These are phyloP conservation scores for Colletotrichum truncatum DNA, from an alignment of 2,329 filamentous ascomycete genomes.

Conservation along the genomic window DNA sequence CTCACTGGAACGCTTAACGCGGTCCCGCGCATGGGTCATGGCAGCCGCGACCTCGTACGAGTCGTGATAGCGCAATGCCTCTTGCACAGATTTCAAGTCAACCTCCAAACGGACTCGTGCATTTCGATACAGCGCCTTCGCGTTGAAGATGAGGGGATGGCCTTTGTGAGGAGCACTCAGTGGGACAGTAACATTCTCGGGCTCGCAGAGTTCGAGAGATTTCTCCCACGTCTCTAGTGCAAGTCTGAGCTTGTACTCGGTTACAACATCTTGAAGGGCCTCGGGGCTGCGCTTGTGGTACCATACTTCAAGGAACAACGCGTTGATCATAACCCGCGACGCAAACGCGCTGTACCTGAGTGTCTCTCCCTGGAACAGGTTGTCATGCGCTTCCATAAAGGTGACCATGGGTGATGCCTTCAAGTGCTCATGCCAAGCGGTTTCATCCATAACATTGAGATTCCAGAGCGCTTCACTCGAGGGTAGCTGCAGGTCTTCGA, in stretches of 20 bases:
- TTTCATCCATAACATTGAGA: conserved; percentile 79
- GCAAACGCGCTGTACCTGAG: conserved; percentile 96
- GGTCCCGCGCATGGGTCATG: conserved; percentile 94
- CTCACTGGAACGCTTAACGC: conserved; percentile 92
- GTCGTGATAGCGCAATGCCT: conserved; percentile 95
- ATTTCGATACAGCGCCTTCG: conserved; percentile 96
- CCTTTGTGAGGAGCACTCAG: conserved; percentile 95
- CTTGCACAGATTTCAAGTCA: conserved; percentile 94
- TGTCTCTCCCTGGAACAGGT: conserved; percentile 91
- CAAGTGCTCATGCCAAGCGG: conserved; percentile 84
- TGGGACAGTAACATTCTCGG: conserved; percentile 87
- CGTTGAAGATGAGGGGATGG: conserved; percentile 97
- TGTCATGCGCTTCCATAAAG: conserved; percentile 93
- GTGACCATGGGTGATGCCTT: conserved; percentile 78
- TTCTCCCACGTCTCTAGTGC: conserved; percentile 99
- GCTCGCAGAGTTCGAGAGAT: conserved; percentile 91
- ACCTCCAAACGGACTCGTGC: conserved; percentile 92
- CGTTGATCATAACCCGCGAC: conserved; percentile 98
- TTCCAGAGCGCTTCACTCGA: conserved; percentile 97
- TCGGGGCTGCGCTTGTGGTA: conserved; percentile 99
- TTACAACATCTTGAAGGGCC: conserved; percentile 94
- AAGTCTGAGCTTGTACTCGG: conserved; percentile 95
- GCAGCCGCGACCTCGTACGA: conserved; percentile 96
- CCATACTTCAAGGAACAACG: conserved; percentile 97
- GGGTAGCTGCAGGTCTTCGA: conserved; percentile 90